Percentiles rank a stretch among this genome's conserved stretches.
Conservation (phyloP, 257 asterid species). For the Plantago ovata region DNA sequence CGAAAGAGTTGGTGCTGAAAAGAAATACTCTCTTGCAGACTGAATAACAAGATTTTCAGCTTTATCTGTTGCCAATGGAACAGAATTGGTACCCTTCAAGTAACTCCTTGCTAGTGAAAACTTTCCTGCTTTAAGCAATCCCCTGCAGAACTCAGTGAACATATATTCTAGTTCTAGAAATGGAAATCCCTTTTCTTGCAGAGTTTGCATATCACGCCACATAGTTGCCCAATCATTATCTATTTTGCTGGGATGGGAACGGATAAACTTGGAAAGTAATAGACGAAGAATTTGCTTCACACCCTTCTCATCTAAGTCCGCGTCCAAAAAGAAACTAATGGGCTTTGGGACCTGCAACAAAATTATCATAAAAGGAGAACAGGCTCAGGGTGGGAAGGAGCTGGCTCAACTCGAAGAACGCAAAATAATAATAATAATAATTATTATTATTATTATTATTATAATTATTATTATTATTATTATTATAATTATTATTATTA, state of each 20-base stretch:
- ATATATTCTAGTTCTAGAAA: slow-evolving; percentile 87
- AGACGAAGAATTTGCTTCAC: slow-evolving; percentile 91
- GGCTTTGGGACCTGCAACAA: slow-evolving; percentile 85
- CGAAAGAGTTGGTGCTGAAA: slow-evolving; percentile 93
- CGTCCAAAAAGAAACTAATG: slow-evolving; percentile 65
- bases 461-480: no score
- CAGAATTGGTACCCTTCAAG: slow-evolving; percentile 79
- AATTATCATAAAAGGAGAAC: slow-evolving; percentile 2
- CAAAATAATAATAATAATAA: no score
- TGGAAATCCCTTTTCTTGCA: slow-evolving; percentile 90
- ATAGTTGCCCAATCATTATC: slow-evolving; percentile 94
- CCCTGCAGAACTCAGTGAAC: slow-evolving; percentile 94
- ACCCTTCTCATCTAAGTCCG: slow-evolving; percentile 67
- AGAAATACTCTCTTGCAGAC: slow-evolving; percentile 98
- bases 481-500: no score
- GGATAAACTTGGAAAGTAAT: slow-evolving; percentile 82
- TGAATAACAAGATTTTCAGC: slow-evolving; percentile 95
- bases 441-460: no score
- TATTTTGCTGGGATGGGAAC: slow-evolving; percentile 75
- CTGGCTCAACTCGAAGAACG: no score
- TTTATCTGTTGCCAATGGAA: slow-evolving; percentile 78
- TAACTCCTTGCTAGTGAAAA: slow-evolving; percentile 92
- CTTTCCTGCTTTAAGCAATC: slow-evolving; percentile 92
- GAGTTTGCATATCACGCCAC: slow-evolving; percentile 94
- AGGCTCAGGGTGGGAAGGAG: no score